Conservation (phyloP, 2,329 filamentous ascomycete species). For the Akanthomyces dipterigenus region DNA sequence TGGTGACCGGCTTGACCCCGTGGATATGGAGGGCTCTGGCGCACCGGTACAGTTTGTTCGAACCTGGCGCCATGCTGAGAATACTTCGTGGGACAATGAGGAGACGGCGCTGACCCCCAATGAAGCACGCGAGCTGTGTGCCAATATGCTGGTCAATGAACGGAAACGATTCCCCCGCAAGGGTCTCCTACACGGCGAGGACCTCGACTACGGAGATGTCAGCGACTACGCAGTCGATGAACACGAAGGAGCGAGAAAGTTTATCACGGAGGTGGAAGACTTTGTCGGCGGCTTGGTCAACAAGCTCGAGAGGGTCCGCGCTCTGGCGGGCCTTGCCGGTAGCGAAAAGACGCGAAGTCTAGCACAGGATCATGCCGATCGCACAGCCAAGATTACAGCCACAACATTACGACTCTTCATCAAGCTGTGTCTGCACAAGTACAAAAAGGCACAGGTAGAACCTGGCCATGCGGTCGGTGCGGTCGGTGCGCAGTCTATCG, state of each 20-base stretch:
- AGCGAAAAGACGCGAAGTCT: slow-evolving; percentile 17
- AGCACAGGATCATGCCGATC: slow-evolving; percentile 47
- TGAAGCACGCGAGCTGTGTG: slow-evolving; percentile 64
- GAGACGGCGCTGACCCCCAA: slow-evolving; percentile 67
- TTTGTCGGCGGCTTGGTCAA: slow-evolving; percentile 60
- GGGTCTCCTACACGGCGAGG: slow-evolving; percentile 53
- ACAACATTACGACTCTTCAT: slow-evolving; percentile 72
- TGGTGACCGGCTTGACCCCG: slow-evolving; percentile 89
- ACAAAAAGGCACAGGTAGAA: slow-evolving; percentile 84
- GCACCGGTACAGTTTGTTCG: slow-evolving; percentile 88
- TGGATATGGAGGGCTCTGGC: slow-evolving; percentile 94
- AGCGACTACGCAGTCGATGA: slow-evolving; percentile 66
- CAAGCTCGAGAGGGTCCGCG: slow-evolving; percentile 50
- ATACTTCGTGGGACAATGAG: slow-evolving; percentile 70
- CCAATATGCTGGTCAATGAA: slow-evolving; percentile 60
- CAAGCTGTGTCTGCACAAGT: slow-evolving; percentile 76
- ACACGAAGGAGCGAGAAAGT: slow-evolving; percentile 74
- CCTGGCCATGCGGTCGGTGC: slow-evolving; percentile 94
- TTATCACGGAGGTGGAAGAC: slow-evolving; percentile 69
- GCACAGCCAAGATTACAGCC: slow-evolving; percentile 76
- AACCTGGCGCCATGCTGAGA: slow-evolving; percentile 76
- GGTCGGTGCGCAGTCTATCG: slow-evolving; percentile 94
- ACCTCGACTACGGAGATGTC: slow-evolving; percentile 62
- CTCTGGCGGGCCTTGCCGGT: slow-evolving; percentile 42
- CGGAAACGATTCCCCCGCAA: slow-evolving; percentile 56